Percentiles rank a stretch among this genome's conserved stretches.
Evolutionary conservation across 352 stramenopile genomes (phyloP).

Genomic region (Phytophthora pseudosyringae): DNA sequence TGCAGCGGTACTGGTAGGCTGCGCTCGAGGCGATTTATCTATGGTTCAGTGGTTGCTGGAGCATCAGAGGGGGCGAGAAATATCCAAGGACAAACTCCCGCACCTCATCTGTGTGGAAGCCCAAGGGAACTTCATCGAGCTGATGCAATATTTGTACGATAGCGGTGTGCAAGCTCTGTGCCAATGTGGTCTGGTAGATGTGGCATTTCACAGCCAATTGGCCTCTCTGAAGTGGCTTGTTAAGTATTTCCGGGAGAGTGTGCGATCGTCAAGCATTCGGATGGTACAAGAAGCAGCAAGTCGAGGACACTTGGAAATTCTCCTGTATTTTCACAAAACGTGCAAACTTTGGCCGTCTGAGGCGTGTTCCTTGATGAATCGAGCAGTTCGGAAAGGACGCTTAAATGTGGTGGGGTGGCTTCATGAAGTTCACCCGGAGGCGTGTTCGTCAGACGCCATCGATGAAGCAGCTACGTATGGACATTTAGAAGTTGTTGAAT

Average conservation of each 20-base stretch:
- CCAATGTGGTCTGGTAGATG: not conserved
- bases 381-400: not conserved
- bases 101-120: not conserved
- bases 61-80: not conserved
- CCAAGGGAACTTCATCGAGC: not conserved
- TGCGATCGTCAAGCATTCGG: not conserved
- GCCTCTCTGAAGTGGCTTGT: not conserved
- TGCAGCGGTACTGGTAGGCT: not conserved
- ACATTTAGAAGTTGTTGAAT: constrained; percentile 2
- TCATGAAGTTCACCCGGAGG: not conserved
- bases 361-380: not conserved
- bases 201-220: not conserved
- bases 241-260: not conserved
- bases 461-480: not conserved
- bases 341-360: not conserved
- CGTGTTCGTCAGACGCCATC: not conserved
- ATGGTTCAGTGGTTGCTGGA: not conserved
- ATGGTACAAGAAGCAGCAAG: not conserved
- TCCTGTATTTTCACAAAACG: not conserved
- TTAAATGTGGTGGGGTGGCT: constrained; percentile 1
- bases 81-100: not conserved
- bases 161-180: not conserved
- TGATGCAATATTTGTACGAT: not conserved
- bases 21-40: too few relatives aligned
- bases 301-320: not conserved